Percentiles rank a stretch among this genome's conserved stretches.
phyloP scores from a whole-genome alignment of 192 early-diverging fungal species.

The Gigaspora rosea region DNA sequence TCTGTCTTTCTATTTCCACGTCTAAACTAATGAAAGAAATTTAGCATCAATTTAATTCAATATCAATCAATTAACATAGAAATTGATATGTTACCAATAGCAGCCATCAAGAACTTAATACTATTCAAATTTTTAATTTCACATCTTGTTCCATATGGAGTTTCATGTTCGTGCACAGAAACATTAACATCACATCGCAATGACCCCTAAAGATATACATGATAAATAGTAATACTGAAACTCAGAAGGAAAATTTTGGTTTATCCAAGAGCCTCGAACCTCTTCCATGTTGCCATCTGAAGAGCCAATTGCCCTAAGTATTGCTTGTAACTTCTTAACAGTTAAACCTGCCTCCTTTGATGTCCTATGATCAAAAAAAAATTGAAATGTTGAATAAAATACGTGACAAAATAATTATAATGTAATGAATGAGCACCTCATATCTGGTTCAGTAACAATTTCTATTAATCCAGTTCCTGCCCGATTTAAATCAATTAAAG shows the following conservation, averaged over 20 bases:
- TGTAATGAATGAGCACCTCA: conserved; percentile 43
- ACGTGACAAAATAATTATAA: background rate
- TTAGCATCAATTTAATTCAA: background rate
- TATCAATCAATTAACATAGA: background rate
- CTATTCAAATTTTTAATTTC: conserved; percentile 85
- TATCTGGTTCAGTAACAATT: conserved; percentile 88
- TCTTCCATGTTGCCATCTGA: conserved; percentile 87
- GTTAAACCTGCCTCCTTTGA: conserved; percentile 71
- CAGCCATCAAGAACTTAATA: conserved; percentile 65
- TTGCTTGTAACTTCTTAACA: conserved; percentile 76
- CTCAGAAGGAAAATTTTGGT: background rate
- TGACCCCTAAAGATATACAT: conserved; percentile 59
- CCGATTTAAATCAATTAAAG: conserved; percentile 82
- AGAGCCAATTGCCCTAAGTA: conserved; percentile 69
- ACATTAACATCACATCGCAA: conserved; percentile 94
- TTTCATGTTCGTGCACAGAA: conserved; percentile 64
- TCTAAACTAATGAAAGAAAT: conserved; percentile 44
- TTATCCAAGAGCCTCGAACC: conserved; percentile 37
- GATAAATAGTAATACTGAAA: background rate
- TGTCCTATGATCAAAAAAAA: conserved; percentile 42
- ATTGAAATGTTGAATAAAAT: background rate
- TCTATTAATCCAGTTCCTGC: conserved; percentile 87
- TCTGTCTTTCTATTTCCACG: conserved; percentile 82
- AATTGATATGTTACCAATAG: conserved; percentile 53
- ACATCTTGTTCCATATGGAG: conserved; percentile 64